phyloP scores from a whole-genome alignment of 2,329 filamentous ascomycete genomes.

The Sporothrix pallida region DNA sequence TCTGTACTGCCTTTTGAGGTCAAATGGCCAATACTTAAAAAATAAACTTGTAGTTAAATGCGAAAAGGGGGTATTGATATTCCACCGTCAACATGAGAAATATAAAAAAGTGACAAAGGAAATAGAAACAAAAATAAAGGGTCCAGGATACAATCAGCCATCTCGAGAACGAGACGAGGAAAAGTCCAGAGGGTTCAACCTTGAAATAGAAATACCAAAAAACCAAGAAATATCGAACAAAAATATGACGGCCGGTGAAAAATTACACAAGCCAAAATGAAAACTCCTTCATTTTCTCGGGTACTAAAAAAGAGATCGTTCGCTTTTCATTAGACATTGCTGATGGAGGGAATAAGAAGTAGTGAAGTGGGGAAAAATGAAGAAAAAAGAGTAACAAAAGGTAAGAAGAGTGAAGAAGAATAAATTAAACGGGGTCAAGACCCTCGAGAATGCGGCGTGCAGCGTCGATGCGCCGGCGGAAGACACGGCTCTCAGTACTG shows the following conservation, averaged over 20 bases:
- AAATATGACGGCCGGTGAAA: not conserved
- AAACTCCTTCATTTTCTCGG: not conserved
- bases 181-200: not conserved
- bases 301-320: not conserved
- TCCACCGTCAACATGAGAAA: constrained; percentile 1
- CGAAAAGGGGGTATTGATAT: constrained; percentile 27
- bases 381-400: constrained; percentile 9
- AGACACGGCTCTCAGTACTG: constrained; percentile 65
- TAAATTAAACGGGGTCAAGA: constrained; percentile 49
- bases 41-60: not conserved
- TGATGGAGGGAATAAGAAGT: not conserved
- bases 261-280: not conserved
- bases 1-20: not conserved
- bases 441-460: constrained; percentile 77
- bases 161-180: not conserved
- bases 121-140: not conserved
- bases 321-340: constrained; percentile 31
- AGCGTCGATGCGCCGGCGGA: constrained; percentile 74
- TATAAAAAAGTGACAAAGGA: not conserved
- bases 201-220: not conserved
- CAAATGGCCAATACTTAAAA: not conserved
- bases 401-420: not conserved
- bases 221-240: not conserved
- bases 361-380: not conserved
- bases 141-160: not conserved